Evolutionary conservation across 1,139 yeast species (phyloP).

Genomic region (Lodderomyces metapsilosis): DNA sequence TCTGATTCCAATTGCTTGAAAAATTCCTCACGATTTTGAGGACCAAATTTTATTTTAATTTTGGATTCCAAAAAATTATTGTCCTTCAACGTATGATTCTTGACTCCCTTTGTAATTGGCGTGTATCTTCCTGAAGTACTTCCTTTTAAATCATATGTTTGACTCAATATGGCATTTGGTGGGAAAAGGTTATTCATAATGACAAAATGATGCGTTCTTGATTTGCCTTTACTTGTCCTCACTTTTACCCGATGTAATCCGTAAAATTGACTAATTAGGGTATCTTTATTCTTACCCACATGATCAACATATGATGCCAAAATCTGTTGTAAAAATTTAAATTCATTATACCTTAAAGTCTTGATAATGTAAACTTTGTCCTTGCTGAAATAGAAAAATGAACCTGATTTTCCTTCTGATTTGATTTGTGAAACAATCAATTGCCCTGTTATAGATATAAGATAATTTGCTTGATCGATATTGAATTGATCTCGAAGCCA

Average conservation of each 20-base stretch:
- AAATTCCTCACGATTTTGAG: slow-evolving; percentile 57
- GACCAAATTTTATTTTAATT: slow-evolving; percentile 69
- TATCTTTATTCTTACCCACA: slow-evolving; percentile 81
- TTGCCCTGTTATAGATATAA: slow-evolving; percentile 88
- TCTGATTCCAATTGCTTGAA: slow-evolving; percentile 72
- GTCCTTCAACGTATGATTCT: slow-evolving; percentile 66
- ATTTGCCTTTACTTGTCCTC: slow-evolving; percentile 51
- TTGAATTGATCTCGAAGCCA: slow-evolving; percentile 79
- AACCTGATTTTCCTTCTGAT: slow-evolving; percentile 96
- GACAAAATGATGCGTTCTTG: slow-evolving; percentile 83
- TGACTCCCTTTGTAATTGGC: slow-evolving; percentile 25
- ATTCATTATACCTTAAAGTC: slow-evolving; percentile 93
- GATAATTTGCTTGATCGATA: slow-evolving; percentile 92
- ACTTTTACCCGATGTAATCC: slow-evolving; percentile 93
- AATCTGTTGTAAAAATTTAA: slow-evolving; percentile 72
- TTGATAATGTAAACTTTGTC: slow-evolving; percentile 94
- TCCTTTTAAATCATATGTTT: slow-evolving; percentile 90
- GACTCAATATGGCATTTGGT: slow-evolving; percentile 84
- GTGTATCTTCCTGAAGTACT: slow-evolving; percentile 84
- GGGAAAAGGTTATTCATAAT: slow-evolving; percentile 98
- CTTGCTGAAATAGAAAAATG: slow-evolving; percentile 91
- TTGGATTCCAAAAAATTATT: slow-evolving; percentile 77
- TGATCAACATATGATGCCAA: slow-evolving; percentile 78
- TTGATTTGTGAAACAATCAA: slow-evolving; percentile 90
- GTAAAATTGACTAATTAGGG: slow-evolving; percentile 88